Conservation (phyloP, 2,329 filamentous ascomycete species). For the Penicillium sp. region DNA sequence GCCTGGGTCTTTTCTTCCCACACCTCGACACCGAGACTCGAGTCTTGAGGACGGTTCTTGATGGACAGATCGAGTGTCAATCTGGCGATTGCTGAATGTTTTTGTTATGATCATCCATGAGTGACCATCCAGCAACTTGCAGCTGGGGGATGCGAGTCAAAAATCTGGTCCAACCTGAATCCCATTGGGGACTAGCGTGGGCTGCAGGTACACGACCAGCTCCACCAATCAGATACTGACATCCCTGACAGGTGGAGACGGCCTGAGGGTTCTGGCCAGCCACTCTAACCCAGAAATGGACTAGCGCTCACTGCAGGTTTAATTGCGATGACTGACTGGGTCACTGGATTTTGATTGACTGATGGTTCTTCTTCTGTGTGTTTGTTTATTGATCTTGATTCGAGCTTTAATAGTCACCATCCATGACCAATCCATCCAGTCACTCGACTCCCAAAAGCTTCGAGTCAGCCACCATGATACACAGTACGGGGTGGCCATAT, state of each 20-base stretch:
- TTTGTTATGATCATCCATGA: constrained; percentile 9
- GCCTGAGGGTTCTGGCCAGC: constrained; percentile 24
- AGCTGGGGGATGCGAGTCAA: constrained; percentile 7
- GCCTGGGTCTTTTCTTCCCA: constrained; percentile 6
- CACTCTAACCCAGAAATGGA: constrained; percentile 13
- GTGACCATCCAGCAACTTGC: neutral
- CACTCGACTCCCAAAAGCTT: neutral
- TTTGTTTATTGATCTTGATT: neutral
- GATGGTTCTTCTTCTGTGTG: neutral
- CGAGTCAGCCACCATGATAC: neutral
- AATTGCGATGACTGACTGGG: constrained; percentile 17
- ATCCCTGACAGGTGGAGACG: constrained; percentile 21
- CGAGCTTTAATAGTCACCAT: neutral
- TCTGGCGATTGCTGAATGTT: neutral
- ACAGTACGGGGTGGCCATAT: neutral
- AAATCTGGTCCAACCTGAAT: neutral
- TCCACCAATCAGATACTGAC: constrained; percentile 15
- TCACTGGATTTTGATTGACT: neutral
- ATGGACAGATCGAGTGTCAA: neutral
- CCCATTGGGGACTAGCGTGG: constrained; percentile 11
- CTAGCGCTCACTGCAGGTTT: constrained; percentile 31
- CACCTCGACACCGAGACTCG: neutral
- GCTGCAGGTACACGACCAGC: constrained; percentile 26
- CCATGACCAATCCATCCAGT: neutral
- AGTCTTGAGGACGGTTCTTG: neutral